Evolutionary conservation across 148 eudicot species (phyloP), one percentile per base, ranked within the genome.

Genomic region (Camellia lanceoleosa): DNA sequence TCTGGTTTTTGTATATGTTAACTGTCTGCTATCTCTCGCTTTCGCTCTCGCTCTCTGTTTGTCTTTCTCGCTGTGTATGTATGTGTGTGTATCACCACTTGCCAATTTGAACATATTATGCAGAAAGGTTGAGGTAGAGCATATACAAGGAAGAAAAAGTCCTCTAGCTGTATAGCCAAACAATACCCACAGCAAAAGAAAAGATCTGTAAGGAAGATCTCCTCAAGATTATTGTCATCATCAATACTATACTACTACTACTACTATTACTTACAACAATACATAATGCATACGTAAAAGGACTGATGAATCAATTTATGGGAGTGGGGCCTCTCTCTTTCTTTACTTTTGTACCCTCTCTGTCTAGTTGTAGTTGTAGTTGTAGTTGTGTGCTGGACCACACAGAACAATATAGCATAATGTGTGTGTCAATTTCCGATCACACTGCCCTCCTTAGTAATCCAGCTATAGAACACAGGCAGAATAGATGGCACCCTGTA

Each of bases 341-440:
- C 54, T 83, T 86, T 79, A 88, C 84, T 87, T 58, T 82, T 88
- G 87, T 88, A 87, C 87, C 90, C 88, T 87, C 86, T 86, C 89
- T 91, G 83, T 87, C n/a, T n/a, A n/a, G n/a, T n/a, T n/a, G n/a
- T n/a, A n/a, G n/a, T n/a, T n/a, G n/a, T n/a, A n/a, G n/a, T n/a
- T n/a, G n/a, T n/a, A n/a, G n/a, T n/a, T 81, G 84, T 90, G 88
- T 89, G 85, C 83, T 87, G 95, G 94, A 87, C 94, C 97, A 90
- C 94, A 91, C 78, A 46, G 67, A 79, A 83, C 86, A 80, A 78
- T n/a, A n/a, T 81, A 71, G 80, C n/a, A n/a, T n/a, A n/a, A n/a
- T n/a, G n/a, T n/a, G n/a, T n/a, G n/a, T n/a, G n/a, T n/a, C n/a
- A n/a, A n/a, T n/a, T n/a, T n/a, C n/a, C n/a, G n/a, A n/a, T n/a